A percentile compares a stretch with the other conserved stretches of the same genome.
Conservation (phyloP, 2,329 filamentous ascomycete species). For the Camillea tinctor region DNA sequence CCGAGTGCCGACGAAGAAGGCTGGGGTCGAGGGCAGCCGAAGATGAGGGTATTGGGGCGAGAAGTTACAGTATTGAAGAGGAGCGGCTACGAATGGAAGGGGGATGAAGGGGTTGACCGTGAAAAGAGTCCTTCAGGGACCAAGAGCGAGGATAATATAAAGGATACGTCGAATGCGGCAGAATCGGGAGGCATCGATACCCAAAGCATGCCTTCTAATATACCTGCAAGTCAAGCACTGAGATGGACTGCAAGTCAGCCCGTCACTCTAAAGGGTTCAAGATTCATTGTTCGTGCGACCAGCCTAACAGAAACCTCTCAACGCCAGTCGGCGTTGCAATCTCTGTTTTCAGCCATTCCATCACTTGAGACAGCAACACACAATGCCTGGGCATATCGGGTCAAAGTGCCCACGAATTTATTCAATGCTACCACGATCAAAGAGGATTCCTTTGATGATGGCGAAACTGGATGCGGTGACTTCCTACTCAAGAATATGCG, state of each 20-base stretch:
- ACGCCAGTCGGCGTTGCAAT: conserved; percentile 43
- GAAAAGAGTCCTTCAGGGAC: conserved; percentile 12
- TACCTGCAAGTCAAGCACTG: conserved; percentile 17
- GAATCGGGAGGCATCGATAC: conserved; percentile 12
- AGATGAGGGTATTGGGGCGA: conserved; percentile 69
- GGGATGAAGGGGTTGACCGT: conserved; percentile 35
- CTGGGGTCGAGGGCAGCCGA: conserved; percentile 74
- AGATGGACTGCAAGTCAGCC: conserved; percentile 53
- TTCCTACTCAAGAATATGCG: conserved; percentile 55
- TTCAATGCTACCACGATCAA: conserved; percentile 38
- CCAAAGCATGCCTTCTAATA: conserved; percentile 13
- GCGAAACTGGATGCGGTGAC: conserved; percentile 58
- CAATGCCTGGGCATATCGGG: conserved; percentile 56
- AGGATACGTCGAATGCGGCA: conserved; percentile 14
- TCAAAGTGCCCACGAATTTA: conserved; percentile 33
- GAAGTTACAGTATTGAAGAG: conserved; percentile 74
- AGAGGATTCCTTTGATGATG: conserved; percentile 58
- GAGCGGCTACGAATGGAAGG: conserved; percentile 67
- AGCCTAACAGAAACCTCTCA: conserved; percentile 38
- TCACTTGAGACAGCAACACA: conserved; percentile 55
- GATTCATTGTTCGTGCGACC: conserved; percentile 56
- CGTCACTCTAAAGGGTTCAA: conserved; percentile 52
- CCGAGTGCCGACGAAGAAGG: conserved; percentile 66
- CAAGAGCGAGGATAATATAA: conserved; percentile 2
- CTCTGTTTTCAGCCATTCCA: conserved; percentile 48